A percentile compares a stretch with the other conserved stretches of the same genome.
These are phyloP conservation scores for Apocynum venetum DNA, from an alignment of 257 asterid species.

Conservation along the genomic window DNA sequence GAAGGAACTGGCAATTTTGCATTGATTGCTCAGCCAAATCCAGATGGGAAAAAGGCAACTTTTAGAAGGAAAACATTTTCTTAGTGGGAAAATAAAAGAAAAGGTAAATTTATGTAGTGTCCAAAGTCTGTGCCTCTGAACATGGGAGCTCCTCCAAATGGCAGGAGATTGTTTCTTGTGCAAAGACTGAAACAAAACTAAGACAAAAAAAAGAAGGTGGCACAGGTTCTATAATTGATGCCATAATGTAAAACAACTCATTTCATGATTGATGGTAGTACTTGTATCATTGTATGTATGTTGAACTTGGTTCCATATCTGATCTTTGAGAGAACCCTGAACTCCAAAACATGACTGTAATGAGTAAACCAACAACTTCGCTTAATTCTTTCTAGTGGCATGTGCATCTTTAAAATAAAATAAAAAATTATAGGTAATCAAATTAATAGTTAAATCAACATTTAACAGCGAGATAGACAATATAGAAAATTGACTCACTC, in stretches of 20 bases:
- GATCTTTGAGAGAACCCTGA: too few relatives aligned
- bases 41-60: conserved; percentile 33
- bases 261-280: not conserved
- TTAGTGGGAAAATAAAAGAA: conserved; percentile 15
- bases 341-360: too few relatives aligned
- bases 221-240: not conserved
- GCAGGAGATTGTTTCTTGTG: conserved; percentile 19
- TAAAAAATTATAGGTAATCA: too few relatives aligned
- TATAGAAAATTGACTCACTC: too few relatives aligned
- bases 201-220: conserved; percentile 23
- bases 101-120: conserved; percentile 23
- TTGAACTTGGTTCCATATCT: not conserved
- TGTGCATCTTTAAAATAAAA: too few relatives aligned
- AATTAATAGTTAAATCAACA: too few relatives aligned
- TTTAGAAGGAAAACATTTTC: conserved; percentile 19
- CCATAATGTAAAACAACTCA: not conserved
- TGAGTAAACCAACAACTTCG: too few relatives aligned
- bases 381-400: too few relatives aligned
- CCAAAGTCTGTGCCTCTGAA: conserved; percentile 33
- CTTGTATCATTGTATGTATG: not conserved
- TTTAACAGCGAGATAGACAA: too few relatives aligned
- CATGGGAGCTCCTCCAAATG: conserved; percentile 37
- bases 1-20: conserved; percentile 32
- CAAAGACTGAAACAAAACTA: conserved; percentile 19
- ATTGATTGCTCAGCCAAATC: conserved; percentile 40